Evolutionary conservation across 495 filamentous ascomycete genomes (phyloP), one percentile per base, ranked within the genome.

Genomic region (Rostrohypoxylon terebratum): DNA sequence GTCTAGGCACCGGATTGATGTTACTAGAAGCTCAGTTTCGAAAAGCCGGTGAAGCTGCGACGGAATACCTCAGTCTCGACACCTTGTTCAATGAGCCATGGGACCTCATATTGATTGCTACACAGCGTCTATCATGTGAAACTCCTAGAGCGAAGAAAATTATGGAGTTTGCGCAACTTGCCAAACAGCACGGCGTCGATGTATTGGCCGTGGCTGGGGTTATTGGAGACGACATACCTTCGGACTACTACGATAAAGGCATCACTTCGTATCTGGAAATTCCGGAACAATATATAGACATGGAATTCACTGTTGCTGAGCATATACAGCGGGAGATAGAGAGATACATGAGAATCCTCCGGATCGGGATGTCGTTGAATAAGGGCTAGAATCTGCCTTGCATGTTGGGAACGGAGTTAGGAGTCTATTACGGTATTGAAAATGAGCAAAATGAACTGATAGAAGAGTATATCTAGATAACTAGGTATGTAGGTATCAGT

Each of bases 1-100:
- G 59, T 6, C 7, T 62, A n/a, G 59, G 59, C 4, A 1, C 28
- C n/a, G 59, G 28, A 10, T n/a, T 62, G 45, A 51, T 62, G 44
- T 16, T 51, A 4, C 25, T 62, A 3, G 31, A 18, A 16, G 44
- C 59, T 11, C n/a, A 50, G 3, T 62, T 62, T 23, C 42, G 40
- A 28, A 11, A 11, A 33, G 1, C 9, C 4, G 1, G 1, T 14
- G 42, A 61, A 0, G 25, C 42, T 34, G 25, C 10, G 18, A 14
- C 11, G 13, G 6, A 48, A 34, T 48, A 48, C 42, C 21, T 61
- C 13, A n/a, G 34, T 8, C 11, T 48, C 14, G 42, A 47, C 7
- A 2, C 25, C 4, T 36, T 61, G 21, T 48, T 62, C 20, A 3
- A 9, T 7, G 31, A 51, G 44, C 59, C 44, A 13, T 62, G 44